Conservation (phyloP, 148 eudicot species). For the Drosera capensis region DNA sequence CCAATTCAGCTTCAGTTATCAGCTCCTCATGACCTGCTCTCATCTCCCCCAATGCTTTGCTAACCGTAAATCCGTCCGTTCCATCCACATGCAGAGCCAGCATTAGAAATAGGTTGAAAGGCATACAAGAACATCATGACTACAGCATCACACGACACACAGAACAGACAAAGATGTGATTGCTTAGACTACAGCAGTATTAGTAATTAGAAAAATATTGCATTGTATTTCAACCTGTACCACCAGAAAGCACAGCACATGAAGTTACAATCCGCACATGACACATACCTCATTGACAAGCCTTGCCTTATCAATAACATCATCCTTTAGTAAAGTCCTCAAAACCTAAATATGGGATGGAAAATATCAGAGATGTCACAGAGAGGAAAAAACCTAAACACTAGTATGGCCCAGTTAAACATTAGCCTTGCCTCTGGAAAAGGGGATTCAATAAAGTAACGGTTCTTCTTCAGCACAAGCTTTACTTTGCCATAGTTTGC, state of each 20-base stretch:
- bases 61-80: conserved; percentile 58
- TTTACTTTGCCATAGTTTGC: conserved; percentile 98
- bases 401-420: neutral
- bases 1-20: conserved; percentile 81
- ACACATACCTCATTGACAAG: conserved; percentile 48
- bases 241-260: neutral
- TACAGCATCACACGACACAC: no score
- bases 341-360: conserved; percentile 40
- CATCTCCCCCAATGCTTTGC: conserved; percentile 60
- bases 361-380: neutral
- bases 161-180: no score
- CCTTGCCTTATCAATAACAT: conserved; percentile 64
- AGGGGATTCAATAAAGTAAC: conserved; percentile 85
- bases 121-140: neutral
- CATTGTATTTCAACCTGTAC: no score
- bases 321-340: conserved; percentile 64
- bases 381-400: neutral
- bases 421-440: conserved; percentile 62
- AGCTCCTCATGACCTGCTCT: conserved; percentile 52
- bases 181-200: no score
- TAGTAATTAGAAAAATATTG: no score
- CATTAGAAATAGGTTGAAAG: neutral
- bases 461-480: conserved; percentile 93
- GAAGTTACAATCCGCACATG: conserved; percentile 3
- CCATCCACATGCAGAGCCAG: conserved; percentile 36